Base-by-base conservation (phyloP, 441 rosid genomes). In the Cnidoscolus chayamansa region DNA sequence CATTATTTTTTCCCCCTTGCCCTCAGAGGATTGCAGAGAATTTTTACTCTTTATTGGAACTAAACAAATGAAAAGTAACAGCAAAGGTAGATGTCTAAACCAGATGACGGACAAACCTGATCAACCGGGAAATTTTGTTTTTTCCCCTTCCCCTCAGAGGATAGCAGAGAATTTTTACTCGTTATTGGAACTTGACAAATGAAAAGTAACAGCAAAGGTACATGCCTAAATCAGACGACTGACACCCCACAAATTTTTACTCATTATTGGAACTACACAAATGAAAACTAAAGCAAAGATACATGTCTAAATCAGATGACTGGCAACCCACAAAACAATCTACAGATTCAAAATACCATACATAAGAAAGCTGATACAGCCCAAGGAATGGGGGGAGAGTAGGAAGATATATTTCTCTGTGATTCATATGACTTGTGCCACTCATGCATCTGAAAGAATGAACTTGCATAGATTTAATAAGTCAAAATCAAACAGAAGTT, bases 71-170 rank as follows among this genome's bases (percentile, higher is more conserved):
- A 10, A 60, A 60, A 59, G 53, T 40, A 60, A 49, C n/a, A 31
- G 13, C 10, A 50, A 60, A 25, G 8, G 10, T 25, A 50, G 35
- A 7, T 47, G 40, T 35, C 5, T 35, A 4, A 2, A 2, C 5
- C 40, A 19, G n/a, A 54, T 17, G 11, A 17, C 35, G 17, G 31
- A 45, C 16, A 43, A 63, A 68, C 48, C 37, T n/a, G 43, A 54
- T 65, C 66, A 63, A 32, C 13, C 19, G 51, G 37, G 32, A 19
- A 49, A 0, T 48, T 55, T 64, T 74, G 68, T 48, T 67, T 59
- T 7, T 56, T 47, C 25, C n/a, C 4, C 25, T 15, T 30, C 47
- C 67, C 62, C 48, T 25, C 12, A 48, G 70, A 48, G 70, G n/a
- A 69, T 15, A 40, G 57, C 48, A 54, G 6, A 53, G 19, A 10